A percentile compares a stretch with the other conserved stretches of the same genome.
phyloP scores from a whole-genome alignment of 1,284 basidiomycete genomes.

The Fomitopsis schrenkii region DNA sequence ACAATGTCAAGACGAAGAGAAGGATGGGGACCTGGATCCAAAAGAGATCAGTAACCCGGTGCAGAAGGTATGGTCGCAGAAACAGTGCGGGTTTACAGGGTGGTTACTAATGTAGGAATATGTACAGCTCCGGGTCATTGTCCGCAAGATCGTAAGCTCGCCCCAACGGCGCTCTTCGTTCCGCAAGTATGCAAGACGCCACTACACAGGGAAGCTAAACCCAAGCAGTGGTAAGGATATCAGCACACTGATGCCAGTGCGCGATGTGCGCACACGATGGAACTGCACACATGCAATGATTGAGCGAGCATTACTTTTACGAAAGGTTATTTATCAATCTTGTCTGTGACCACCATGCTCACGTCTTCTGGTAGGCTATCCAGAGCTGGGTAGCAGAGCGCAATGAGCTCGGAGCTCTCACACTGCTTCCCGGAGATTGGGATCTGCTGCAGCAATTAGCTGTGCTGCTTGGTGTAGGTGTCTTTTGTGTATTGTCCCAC shows the following conservation, averaged over 20 bases:
- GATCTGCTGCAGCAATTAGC: background rate
- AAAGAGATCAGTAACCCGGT: background rate
- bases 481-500: background rate
- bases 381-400: background rate
- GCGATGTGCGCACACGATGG: conserved; percentile 12
- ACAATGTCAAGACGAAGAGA: too few relatives aligned
- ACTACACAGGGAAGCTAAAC: background rate
- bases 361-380: conserved; percentile 6
- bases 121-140: conserved; percentile 10
- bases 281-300: conserved; percentile 15
- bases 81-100: background rate
- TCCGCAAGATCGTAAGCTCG: conserved; percentile 11
- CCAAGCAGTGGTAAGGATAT: background rate
- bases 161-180: conserved; percentile 10
- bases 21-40: background rate
- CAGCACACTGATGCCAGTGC: conserved; percentile 9
- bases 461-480: background rate
- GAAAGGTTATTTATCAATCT: too few relatives aligned
- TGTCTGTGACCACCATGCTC: too few relatives aligned
- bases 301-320: conserved; percentile 4
- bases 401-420: background rate
- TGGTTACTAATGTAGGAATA: background rate
- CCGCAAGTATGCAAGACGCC: background rate
- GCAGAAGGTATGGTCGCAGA: background rate
- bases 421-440: background rate